A percentile compares a stretch with the other conserved stretches of the same genome.
These are phyloP conservation scores for Aspergillus sclerotioniger DNA, from an alignment of 495 filamentous ascomycete species.

Conservation along the genomic window DNA sequence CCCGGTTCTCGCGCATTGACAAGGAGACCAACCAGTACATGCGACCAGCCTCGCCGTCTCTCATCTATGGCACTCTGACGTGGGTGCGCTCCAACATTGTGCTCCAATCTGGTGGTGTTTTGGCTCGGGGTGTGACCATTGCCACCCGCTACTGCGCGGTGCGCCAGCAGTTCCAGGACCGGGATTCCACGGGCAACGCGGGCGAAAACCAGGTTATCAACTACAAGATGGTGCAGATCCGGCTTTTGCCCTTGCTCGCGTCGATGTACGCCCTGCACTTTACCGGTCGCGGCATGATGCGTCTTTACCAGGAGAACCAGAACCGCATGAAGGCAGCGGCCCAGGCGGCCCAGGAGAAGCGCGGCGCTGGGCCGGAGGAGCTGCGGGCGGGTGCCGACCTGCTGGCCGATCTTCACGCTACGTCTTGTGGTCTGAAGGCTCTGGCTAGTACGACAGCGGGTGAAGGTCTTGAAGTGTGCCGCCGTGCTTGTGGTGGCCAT, in stretches of 20 bases:
- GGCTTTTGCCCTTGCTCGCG: slow-evolving; percentile 65
- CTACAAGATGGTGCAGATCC: slow-evolving; percentile 75
- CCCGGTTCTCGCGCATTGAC: slow-evolving; percentile 61
- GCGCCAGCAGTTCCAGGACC: slow-evolving; percentile 68
- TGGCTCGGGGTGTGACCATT: slow-evolving; percentile 75
- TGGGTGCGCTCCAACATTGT: slow-evolving; percentile 73
- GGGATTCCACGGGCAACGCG: slow-evolving; percentile 53
- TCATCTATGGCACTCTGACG: slow-evolving; percentile 71
- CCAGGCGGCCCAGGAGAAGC: slow-evolving; percentile 37
- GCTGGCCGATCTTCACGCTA: slow-evolving; percentile 70
- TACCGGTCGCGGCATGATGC: slow-evolving; percentile 67
- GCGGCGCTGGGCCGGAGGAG: slow-evolving; percentile 66
- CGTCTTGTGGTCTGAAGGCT: slow-evolving; percentile 71
- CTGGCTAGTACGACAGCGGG: slow-evolving; percentile 64
- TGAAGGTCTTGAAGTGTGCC: slow-evolving; percentile 67
- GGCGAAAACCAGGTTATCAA: slow-evolving; percentile 70
- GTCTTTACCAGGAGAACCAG: slow-evolving; percentile 63
- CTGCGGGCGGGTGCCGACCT: slow-evolving; percentile 61
- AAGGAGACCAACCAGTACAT: slow-evolving; percentile 60
- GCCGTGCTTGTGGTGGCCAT: slow-evolving; percentile 72
- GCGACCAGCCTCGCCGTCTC: slow-evolving; percentile 58
- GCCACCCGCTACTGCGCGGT: slow-evolving; percentile 68
- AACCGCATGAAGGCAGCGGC: slow-evolving; percentile 54
- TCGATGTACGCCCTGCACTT: slow-evolving; percentile 75
- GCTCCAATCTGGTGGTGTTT: slow-evolving; percentile 59